These are phyloP conservation scores for Diplodia corticola DNA, from an alignment of 2,329 filamentous ascomycete genomes.

Conservation along the genomic window DNA sequence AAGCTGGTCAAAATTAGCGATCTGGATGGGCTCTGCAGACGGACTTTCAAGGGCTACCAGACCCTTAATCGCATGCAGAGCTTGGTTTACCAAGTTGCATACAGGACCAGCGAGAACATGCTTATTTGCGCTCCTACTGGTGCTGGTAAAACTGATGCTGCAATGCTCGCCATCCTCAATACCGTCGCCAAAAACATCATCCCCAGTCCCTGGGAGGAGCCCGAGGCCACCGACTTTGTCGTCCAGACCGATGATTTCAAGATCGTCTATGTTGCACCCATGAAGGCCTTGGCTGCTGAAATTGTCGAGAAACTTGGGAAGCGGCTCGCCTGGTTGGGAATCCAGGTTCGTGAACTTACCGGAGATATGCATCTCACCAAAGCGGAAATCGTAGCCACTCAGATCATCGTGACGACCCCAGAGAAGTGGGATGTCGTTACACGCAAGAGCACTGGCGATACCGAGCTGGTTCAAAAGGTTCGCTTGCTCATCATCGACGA, in stretches of 20 bases:
- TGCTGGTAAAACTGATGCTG: slow-evolving; percentile 97
- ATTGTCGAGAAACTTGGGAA: slow-evolving; percentile 93
- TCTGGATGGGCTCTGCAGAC: slow-evolving; percentile 83
- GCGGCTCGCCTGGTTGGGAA: slow-evolving; percentile 87
- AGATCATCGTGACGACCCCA: slow-evolving; percentile 97
- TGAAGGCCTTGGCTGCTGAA: slow-evolving; percentile 97
- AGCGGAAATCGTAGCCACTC: slow-evolving; percentile 89
- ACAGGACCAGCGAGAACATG: slow-evolving; percentile 97
- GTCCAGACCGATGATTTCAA: slow-evolving; percentile 91
- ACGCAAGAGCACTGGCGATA: slow-evolving; percentile 94
- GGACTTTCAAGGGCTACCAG: slow-evolving; percentile 95
- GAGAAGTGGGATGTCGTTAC: slow-evolving; percentile 99
- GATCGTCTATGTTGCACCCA: slow-evolving; percentile 96
- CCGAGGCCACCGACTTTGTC: slow-evolving; percentile 72
- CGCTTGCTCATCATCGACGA: slow-evolving; percentile 96
- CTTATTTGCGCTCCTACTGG: slow-evolving; percentile 96
- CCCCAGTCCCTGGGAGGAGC: slow-evolving; percentile 76
- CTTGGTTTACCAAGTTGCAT: slow-evolving; percentile 90
- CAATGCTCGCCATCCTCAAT: slow-evolving; percentile 93
- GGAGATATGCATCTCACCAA: slow-evolving; percentile 99
- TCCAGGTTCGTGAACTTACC: slow-evolving; percentile 89
- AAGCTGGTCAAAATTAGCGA: slow-evolving; percentile 76
- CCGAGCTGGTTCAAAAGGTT: slow-evolving; percentile 96
- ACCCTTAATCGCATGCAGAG: slow-evolving; percentile 97
- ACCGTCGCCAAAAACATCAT: slow-evolving; percentile 81